Percentiles rank a stretch among this genome's conserved stretches.
Evolutionary conservation across 2,329 filamentous ascomycete genomes (phyloP).

Genomic region (Knufia fluminis): DNA sequence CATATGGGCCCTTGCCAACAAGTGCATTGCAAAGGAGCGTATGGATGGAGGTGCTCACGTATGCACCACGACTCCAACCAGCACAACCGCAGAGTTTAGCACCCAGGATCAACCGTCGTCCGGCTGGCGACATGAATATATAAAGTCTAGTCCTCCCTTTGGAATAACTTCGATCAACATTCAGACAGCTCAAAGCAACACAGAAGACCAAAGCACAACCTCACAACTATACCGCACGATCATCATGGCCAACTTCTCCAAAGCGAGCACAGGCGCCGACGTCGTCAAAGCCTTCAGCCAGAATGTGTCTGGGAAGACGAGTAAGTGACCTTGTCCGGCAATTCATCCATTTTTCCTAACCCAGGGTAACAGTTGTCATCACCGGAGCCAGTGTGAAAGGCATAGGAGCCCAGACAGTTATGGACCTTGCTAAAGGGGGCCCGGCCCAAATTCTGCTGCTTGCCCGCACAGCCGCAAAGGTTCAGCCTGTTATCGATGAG

Average conservation of each 20-base stretch:
- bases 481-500: slow-evolving; percentile 23
- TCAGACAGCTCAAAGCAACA: too few species aligned
- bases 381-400: slow-evolving; percentile 22
- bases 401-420: slow-evolving; percentile 24
- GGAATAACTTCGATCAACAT: too few species aligned
- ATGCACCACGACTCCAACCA: too few species aligned
- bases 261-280: slow-evolving; percentile 25
- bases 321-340: slow-evolving; percentile 15
- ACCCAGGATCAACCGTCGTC: too few species aligned
- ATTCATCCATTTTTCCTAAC: background rate
- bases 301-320: slow-evolving; percentile 26
- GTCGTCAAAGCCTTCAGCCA: slow-evolving; percentile 26
- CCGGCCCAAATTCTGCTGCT: slow-evolving; percentile 26
- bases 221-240: background rate
- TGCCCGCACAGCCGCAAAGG: slow-evolving; percentile 22
- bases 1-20: too few species aligned
- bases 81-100: too few species aligned
- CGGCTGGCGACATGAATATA: too few species aligned
- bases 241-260: slow-evolving; percentile 22
- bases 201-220: background rate
- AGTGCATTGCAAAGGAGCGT: too few species aligned
- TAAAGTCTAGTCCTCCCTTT: too few species aligned
- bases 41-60: too few species aligned
- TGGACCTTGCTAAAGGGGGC: slow-evolving; percentile 24
- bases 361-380: slow-evolving; percentile 25